These are phyloP conservation scores for Hygrophila difformis DNA, from an alignment of 257 asterid species.

Conservation along the genomic window DNA sequence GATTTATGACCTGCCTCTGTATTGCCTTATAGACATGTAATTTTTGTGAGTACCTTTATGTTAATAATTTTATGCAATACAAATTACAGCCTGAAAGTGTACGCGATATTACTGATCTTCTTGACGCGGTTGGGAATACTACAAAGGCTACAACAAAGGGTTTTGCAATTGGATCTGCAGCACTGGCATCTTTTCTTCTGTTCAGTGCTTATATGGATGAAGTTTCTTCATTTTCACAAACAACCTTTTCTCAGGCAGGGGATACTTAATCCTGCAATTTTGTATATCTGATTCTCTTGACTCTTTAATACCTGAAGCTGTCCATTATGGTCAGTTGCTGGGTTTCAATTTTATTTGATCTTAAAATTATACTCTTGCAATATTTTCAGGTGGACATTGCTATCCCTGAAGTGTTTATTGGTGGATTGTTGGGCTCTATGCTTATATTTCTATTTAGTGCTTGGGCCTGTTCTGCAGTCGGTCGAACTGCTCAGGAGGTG, in stretches of 20 bases:
- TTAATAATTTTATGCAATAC: slow-evolving; percentile 4
- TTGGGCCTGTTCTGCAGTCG: slow-evolving; percentile 99
- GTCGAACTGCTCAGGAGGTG: slow-evolving; percentile 97
- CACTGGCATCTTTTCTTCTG: slow-evolving; percentile 94
- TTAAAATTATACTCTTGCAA: slow-evolving; percentile 8
- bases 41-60: slow-evolving; percentile 1
- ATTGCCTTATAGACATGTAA: background rate
- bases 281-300: background rate
- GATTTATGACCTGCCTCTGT: slow-evolving; percentile 6
- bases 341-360: background rate
- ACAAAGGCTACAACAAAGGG: slow-evolving; percentile 99
- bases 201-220: slow-evolving; percentile 99
- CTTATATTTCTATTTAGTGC: slow-evolving; percentile 94
- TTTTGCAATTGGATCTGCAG: slow-evolving; percentile 99
- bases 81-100: slow-evolving; percentile 91
- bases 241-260: slow-evolving; percentile 68
- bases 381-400: slow-evolving; percentile 84
- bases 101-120: slow-evolving; percentile 91
- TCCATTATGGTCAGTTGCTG: slow-evolving; percentile 6
- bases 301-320: slow-evolving; percentile 2
- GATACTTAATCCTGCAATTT: slow-evolving; percentile 5
- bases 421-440: slow-evolving; percentile 96
- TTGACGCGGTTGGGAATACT: slow-evolving; percentile 98
- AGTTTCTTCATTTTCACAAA: slow-evolving; percentile 70
- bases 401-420: slow-evolving; percentile 95